Evolutionary conservation across 768 basidiomycete genomes (phyloP).

Genomic region (Artomyces pyxidatus): DNA sequence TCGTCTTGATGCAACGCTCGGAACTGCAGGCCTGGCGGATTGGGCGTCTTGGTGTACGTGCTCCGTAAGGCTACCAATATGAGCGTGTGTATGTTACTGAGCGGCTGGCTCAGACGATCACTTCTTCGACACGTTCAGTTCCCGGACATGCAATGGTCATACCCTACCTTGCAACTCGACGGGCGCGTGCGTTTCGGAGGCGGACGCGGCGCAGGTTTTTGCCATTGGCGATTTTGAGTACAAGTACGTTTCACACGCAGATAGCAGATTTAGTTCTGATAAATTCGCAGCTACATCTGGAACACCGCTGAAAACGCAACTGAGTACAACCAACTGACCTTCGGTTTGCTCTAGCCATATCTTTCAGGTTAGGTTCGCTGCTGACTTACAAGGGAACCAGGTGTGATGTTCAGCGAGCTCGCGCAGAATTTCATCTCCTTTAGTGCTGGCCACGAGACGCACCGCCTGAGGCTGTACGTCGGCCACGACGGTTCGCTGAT

Average conservation of each 20-base stretch:
- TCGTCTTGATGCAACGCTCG: constrained; percentile 30
- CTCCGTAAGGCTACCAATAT: too few species aligned
- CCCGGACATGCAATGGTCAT: constrained; percentile 38
- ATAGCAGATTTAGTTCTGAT: too few species aligned
- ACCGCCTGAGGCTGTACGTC: constrained; percentile 34
- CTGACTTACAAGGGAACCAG: too few species aligned
- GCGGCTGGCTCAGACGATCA: constrained; percentile 31
- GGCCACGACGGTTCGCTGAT: constrained; percentile 44
- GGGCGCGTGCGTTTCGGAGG: constrained; percentile 32
- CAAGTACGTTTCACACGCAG: constrained; percentile 23
- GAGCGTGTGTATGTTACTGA: neutral
- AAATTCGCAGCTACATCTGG: constrained; percentile 40
- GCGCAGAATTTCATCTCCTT: constrained; percentile 31
- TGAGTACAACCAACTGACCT: constrained; percentile 35
- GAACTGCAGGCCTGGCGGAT: constrained; percentile 30
- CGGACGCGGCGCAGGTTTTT: constrained; percentile 29
- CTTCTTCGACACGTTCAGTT: constrained; percentile 45
- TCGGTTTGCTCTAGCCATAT: constrained; percentile 23
- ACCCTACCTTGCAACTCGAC: constrained; percentile 36
- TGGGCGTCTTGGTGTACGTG: constrained; percentile 43
- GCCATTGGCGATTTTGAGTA: constrained; percentile 33
- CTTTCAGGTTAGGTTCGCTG: too few species aligned
- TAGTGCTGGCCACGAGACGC: constrained; percentile 23
- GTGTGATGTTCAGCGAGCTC: constrained; percentile 39
- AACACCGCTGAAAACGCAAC: constrained; percentile 37